Percentiles rank a stretch among this genome's conserved stretches.
phyloP scores from a whole-genome alignment of 148 eudicot genomes.

The Rhododendron ovatum region DNA sequence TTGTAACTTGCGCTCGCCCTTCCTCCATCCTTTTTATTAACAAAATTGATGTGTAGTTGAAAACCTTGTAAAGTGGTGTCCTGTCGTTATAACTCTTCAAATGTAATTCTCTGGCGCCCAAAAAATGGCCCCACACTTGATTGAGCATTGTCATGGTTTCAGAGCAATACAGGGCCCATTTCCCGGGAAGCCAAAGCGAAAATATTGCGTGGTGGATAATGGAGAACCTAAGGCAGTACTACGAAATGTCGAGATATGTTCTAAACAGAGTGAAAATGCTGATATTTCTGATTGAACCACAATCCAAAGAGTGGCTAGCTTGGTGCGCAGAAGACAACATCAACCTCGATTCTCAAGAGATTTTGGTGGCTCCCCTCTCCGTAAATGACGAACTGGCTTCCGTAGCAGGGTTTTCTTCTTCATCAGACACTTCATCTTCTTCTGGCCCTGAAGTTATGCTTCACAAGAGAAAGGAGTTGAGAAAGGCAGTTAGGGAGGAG shows the following conservation, averaged over 20 bases:
- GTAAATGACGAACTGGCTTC: slow-evolving; percentile 92
- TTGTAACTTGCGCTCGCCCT: background rate
- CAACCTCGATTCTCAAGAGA: slow-evolving; percentile 42
- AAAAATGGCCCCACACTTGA: background rate
- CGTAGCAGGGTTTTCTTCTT: slow-evolving; percentile 71
- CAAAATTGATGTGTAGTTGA: background rate
- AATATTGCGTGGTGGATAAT: slow-evolving; percentile 99
- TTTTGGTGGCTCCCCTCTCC: slow-evolving; percentile 74
- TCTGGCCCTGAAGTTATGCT: slow-evolving; percentile 69
- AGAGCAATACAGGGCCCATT: slow-evolving; percentile 64
- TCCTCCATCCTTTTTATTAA: background rate
- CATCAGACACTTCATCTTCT: slow-evolving; percentile 18
- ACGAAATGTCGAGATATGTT: slow-evolving; percentile 65
- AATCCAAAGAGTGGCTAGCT: slow-evolving; percentile 81
- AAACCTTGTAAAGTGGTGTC: background rate
- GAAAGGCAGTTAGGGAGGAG: slow-evolving; percentile 71
- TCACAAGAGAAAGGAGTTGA: slow-evolving; percentile 53
- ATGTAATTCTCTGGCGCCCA: background rate
- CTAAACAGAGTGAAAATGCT: slow-evolving; percentile 84
- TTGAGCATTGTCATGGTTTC: slow-evolving; percentile 19
- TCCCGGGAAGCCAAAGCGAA: slow-evolving; percentile 55
- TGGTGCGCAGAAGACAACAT: slow-evolving; percentile 89
- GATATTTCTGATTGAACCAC: slow-evolving; percentile 75
- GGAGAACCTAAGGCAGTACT: slow-evolving; percentile 97
- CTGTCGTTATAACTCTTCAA: background rate